Base-by-base conservation (phyloP, 768 basidiomycete genomes). In the Suillus bovinus region DNA sequence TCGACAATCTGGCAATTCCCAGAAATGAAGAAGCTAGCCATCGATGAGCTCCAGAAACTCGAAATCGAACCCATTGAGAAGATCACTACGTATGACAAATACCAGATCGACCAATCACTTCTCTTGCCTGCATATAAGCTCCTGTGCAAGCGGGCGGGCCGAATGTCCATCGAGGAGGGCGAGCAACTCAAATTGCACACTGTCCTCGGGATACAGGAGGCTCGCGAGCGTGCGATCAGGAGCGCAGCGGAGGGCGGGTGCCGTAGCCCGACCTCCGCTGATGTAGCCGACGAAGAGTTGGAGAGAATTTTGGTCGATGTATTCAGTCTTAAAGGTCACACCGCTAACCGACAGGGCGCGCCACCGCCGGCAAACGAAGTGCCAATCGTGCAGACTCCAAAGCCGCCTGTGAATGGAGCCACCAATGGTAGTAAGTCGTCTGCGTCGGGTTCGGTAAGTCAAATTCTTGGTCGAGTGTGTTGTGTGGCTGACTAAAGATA, bases 121-220 rank as follows among this genome's bases (percentile, higher is more conserved):
- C 78, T 90, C 14, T 70, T 86, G 2, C 80, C 81, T 0, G 76
- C 82, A 0, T 91, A 88, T 54, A 77, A 79, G n/a, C 69, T 75
- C 0, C 75, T 91, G 0, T 85, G 85, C 54, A 75, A 76, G 14
- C 83, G 86, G 4, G 76, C 78, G 0, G 79, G 78, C 0, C 81
- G 87, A 0, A 77, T 87, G n/a, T 78, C 77, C 0, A 72, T 82
- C 1, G 79, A 78, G 9, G 91, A 91, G 61, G 86, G 83, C 50
- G 70, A 75, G 1, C 75, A 76, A 33, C 75, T 93, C 20, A 85
- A 86, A 52, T 70, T 86, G 68, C 82, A 86, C 44, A 86, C 85
- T 0, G 77, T 84, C 0, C 70, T 88, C 0, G 78, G 71, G 29
- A 75, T 90, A n/a, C 84, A 84, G 0, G 70, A 74, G 2, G 84